Evolutionary conservation across 1,139 yeast species (phyloP).

Genomic region (Yarrowia galli): DNA sequence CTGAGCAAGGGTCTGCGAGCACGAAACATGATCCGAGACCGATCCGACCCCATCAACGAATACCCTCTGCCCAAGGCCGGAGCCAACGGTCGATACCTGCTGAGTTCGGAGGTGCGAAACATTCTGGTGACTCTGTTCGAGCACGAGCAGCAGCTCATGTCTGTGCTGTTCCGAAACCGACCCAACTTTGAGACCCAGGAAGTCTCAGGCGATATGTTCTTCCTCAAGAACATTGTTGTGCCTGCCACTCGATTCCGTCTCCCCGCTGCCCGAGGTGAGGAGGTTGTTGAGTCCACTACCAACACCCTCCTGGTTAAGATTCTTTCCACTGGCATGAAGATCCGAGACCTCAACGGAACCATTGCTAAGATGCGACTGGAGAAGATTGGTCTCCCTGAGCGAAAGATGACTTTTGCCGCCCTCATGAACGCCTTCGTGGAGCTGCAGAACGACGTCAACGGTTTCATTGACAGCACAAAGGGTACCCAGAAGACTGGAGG

Average conservation of each 20-base stretch:
- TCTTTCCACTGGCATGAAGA: slow-evolving; percentile 77
- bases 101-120: slow-evolving; percentile 86
- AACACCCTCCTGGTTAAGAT: slow-evolving; percentile 85
- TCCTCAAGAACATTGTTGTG: slow-evolving; percentile 83
- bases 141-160: slow-evolving; percentile 58
- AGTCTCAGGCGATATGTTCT: slow-evolving; percentile 86
- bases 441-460: slow-evolving; percentile 93
- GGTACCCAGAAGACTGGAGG: slow-evolving; percentile 70
- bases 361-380: slow-evolving; percentile 53
- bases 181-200: slow-evolving; percentile 61
- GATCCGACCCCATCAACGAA: slow-evolving; percentile 44
- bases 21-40: slow-evolving; percentile 64
- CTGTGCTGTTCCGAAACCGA: slow-evolving; percentile 74
- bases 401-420: slow-evolving; percentile 81
- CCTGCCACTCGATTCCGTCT: slow-evolving; percentile 97
- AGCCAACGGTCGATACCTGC: slow-evolving; percentile 80
- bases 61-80: slow-evolving; percentile 55
- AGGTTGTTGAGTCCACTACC: slow-evolving; percentile 92
- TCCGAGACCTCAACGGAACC: slow-evolving; percentile 88
- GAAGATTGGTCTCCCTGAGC: slow-evolving; percentile 74
- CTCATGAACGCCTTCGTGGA: slow-evolving; percentile 95
- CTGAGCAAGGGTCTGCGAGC: slow-evolving; percentile 79
- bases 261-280: slow-evolving; percentile 97
- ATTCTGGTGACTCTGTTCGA: slow-evolving; percentile 76
- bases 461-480: slow-evolving; percentile 90